Evolutionary conservation across 2,329 filamentous ascomycete genomes (phyloP), one percentile per base, ranked within the genome.

Genomic region (Pochonia chlamydosporia): DNA sequence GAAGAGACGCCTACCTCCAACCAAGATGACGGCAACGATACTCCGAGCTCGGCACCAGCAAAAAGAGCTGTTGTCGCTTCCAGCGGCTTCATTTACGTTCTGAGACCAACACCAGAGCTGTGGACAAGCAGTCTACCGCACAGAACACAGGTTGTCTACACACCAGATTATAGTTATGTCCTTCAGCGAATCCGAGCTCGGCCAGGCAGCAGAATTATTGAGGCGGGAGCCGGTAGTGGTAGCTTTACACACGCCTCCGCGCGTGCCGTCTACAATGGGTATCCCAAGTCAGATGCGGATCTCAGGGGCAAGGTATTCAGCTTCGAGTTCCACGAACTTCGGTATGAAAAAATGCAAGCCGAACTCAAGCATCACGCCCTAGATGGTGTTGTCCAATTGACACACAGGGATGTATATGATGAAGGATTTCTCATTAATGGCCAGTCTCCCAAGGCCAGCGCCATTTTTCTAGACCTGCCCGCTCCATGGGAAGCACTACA

Each of bases 111-210:
- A 0, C 87, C 88, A 4, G 88, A 93, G 64, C 75, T 87, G 20
- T 93, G 88, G 88, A 93, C 88, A 0, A 78, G 79, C 46, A 88
- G 85, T 49, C 67, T 93, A 41, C 88, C 88, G 1, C 88, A 93
- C 62, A 76, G 88, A 51, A 93, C 88, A 0, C 88, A 93, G 61
- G 88, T 93, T 31, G 88, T 93, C 45, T 93, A 93, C 63, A 91
- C 86, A 0, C 87, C 87, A 14, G 88, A 93, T 63, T 91, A 90
- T 67, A 91, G 87, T 69, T 93, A 90, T 61, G 81, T 93, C 42
- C 71, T 93, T 10, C 86, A 91, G 58, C 76, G 87, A 28, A 77
- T 93, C 57, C 78, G 85, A 26, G 87, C 85, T 5, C 72, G 85
- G 18, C 88, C 88, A 0, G 88, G 89, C 5, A 78, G 81, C 40